Evolutionary conservation across 768 basidiomycete genomes (phyloP).

Genomic region (Naganishia kalamii): DNA sequence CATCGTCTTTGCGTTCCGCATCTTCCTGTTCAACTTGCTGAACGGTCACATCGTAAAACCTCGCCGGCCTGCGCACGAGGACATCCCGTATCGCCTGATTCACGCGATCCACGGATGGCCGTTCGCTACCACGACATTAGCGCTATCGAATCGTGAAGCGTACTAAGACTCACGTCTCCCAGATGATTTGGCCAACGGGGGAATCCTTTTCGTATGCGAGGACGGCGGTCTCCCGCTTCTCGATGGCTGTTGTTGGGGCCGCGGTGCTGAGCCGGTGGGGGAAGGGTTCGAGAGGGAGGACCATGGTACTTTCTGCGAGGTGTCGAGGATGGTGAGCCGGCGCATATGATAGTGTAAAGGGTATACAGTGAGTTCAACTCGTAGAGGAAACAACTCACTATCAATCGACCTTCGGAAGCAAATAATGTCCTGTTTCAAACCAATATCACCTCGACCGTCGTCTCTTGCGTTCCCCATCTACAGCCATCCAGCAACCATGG

Average conservation of each 20-base stretch:
- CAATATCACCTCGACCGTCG: background rate
- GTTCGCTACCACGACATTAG: background rate
- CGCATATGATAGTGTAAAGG: background rate
- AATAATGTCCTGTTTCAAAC: background rate
- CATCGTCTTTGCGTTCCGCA: background rate
- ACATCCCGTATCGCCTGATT: conserved; percentile 14
- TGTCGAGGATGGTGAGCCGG: background rate
- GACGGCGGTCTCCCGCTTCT: conserved; percentile 6
- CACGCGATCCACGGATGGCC: conserved; percentile 1
- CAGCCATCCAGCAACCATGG: conserved; percentile 35
- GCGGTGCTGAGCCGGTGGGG: background rate
- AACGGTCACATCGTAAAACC: conserved; percentile 10
- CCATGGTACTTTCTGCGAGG: background rate
- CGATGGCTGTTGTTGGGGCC: background rate
- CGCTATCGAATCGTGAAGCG: background rate
- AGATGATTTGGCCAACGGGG: background rate
- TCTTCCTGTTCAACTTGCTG: conserved; percentile 4
- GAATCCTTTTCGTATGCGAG: conserved; percentile 13
- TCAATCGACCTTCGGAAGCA: background rate
- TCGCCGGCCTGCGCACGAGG: conserved; percentile 13
- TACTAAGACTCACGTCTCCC: conserved; percentile 6
- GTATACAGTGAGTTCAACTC: background rate
- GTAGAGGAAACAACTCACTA: background rate
- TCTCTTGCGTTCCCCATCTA: background rate
- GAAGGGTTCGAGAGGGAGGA: background rate